Evolutionary conservation across 495 filamentous ascomycete genomes (phyloP), one percentile per base, ranked within the genome.

Genomic region (Hypoxylon perforatum): DNA sequence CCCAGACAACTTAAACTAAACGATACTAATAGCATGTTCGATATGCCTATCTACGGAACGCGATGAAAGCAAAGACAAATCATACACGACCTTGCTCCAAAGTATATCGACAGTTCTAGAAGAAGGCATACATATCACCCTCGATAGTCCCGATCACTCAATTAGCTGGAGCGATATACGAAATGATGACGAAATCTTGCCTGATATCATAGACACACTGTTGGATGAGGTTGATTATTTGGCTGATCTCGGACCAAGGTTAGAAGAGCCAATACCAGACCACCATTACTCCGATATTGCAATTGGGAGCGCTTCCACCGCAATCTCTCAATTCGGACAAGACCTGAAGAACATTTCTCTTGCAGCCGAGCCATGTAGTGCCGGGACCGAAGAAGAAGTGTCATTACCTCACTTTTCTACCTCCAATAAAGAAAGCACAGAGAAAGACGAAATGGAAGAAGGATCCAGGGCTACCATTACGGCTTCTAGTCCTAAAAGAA

Each of bases 321-420:
- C 47, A n/a, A 65, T 55, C 10, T 30, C 6, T n/a, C 62, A 70
- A 21, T 1, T 70, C 0, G 51, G 36, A 18, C 45, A 35, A 12
- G 61, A 70, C 17, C 56, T 70, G 10, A 61, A 70, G 44, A 61
- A 70, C 18, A 62, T 65, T 12, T 65, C 67, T 21, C 61, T 70
- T 7, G 63, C 67, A 49, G 61, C 51, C 1, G 41, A 65, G 14
- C 67, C 57, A 38, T 28, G 28, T n/a, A 1, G 9, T 11, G 41
- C 28, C 17, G 33, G 45, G 17, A 22, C 28, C 39, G 22, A 22
- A 42, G 39, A 17, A 3, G 15, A 42, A 3, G 18, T 8, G 2
- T 3, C 25, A 28, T 8, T 8, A 28, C 8, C 25, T 28, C 8
- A 8, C 8, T 28, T 8, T 28, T 28, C 25, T 28, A 28, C 8